phyloP scores from a whole-genome alignment of 169 alveolate species.

The Eimeria praecox region DNA sequence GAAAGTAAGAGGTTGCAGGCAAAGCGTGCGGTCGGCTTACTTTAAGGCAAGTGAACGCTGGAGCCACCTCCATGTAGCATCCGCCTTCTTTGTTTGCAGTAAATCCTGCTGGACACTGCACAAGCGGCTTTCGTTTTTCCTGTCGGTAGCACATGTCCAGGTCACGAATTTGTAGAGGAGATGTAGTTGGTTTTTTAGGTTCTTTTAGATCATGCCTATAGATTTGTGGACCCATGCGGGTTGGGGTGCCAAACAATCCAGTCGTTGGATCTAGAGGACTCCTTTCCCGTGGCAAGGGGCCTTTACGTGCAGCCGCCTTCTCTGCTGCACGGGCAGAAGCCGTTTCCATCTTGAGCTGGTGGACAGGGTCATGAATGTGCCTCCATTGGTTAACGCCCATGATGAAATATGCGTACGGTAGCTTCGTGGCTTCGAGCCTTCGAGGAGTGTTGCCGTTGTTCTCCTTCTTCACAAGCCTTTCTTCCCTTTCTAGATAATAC shows the following conservation, averaged over 20 bases:
- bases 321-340: constrained; percentile 46
- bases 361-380: constrained; percentile 43
- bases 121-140: constrained; percentile 13
- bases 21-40: background rate
- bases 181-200: background rate
- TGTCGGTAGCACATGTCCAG: constrained; percentile 57
- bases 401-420: constrained; percentile 55
- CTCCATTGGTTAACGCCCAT: constrained; percentile 65
- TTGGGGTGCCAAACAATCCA: background rate
- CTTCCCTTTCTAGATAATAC: background rate
- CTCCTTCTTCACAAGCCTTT: background rate
- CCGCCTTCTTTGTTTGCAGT: constrained; percentile 50
- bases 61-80: constrained; percentile 44
- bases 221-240: constrained; percentile 39
- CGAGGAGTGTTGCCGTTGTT: background rate
- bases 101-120: constrained; percentile 43
- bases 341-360: constrained; percentile 52
- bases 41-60: constrained; percentile 34
- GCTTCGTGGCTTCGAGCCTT: background rate
- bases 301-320: background rate
- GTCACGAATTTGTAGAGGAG: constrained; percentile 34
- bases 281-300: background rate
- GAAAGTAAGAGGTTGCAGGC: background rate
- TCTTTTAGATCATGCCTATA: constrained; percentile 18
- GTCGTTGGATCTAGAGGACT: background rate